These are phyloP conservation scores for Solanum pimpinellifolium DNA, from an alignment of 257 asterid species.

Conservation along the genomic window DNA sequence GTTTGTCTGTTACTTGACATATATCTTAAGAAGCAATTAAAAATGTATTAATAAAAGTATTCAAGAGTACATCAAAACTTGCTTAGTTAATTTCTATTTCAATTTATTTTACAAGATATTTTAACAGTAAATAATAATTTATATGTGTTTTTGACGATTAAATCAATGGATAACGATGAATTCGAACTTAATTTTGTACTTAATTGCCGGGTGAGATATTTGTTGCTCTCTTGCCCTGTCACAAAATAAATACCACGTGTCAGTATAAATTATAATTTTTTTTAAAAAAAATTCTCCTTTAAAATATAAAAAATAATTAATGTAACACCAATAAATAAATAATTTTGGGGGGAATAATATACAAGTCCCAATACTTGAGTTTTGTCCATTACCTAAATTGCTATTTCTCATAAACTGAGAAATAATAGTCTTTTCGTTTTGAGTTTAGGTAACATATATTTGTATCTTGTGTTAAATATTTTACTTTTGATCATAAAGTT, in stretches of 20 bases:
- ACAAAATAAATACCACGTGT: not conserved
- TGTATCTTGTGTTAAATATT: too few relatives aligned
- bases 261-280: not conserved
- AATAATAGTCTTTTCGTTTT: too few relatives aligned
- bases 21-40: not conserved
- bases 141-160: not conserved
- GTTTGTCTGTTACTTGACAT: fast-evolving
- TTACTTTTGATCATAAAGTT: too few relatives aligned
- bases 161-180: not conserved
- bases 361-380: not conserved
- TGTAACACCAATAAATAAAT: not conserved
- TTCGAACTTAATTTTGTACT: not conserved
- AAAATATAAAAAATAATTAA: not conserved
- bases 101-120: too few relatives aligned
- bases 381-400: not conserved
- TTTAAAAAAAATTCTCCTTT: not conserved
- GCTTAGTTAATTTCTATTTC: not conserved
- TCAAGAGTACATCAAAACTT: not conserved
- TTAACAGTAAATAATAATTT: too few relatives aligned
- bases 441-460: too few relatives aligned
- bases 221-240: not conserved
- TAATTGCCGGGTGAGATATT: not conserved
- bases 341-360: not conserved
- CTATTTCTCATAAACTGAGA: too few relatives aligned
- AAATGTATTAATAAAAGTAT: too few relatives aligned